A percentile compares a stretch with the other conserved stretches of the same genome.
phyloP scores from a whole-genome alignment of 169 alveolate species.

The Plasmodium gallinaceum region DNA sequence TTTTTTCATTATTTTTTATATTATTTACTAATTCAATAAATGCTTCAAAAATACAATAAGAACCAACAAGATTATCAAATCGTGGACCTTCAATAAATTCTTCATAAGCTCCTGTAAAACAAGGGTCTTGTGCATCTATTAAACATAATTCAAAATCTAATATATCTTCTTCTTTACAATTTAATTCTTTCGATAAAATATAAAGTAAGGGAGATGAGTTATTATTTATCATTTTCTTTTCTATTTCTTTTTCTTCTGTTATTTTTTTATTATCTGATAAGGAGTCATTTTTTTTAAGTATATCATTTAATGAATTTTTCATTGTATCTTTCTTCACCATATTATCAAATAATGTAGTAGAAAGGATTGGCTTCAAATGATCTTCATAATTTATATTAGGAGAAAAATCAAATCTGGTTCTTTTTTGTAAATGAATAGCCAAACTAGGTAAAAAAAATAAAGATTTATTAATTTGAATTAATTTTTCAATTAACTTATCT shows the following conservation, averaged over 20 bases:
- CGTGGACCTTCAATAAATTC: conserved; percentile 96
- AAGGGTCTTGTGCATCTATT: conserved; percentile 92
- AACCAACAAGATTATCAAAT: conserved; percentile 92
- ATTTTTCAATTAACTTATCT: conserved; percentile 85
- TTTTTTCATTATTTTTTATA: conserved; percentile 14
- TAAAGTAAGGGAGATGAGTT: conserved; percentile 55
- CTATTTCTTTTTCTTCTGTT: not conserved
- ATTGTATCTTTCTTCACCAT: not conserved
- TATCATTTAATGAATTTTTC: not conserved
- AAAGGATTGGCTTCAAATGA: conserved; percentile 91
- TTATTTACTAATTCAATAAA: conserved; percentile 77
- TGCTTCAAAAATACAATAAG: conserved; percentile 79
- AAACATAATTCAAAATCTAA: conserved; percentile 92
- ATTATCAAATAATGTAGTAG: conserved; percentile 63
- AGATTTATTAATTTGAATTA: conserved; percentile 92
- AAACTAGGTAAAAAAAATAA: conserved; percentile 94
- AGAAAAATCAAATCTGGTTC: conserved; percentile 88
- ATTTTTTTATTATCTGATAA: not conserved
- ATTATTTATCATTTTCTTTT: not conserved
- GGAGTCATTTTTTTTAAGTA: not conserved
- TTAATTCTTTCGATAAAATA: conserved; percentile 77
- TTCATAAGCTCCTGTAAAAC: conserved; percentile 94
- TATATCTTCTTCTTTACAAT: conserved; percentile 80
- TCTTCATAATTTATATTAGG: conserved; percentile 86
- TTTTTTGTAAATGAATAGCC: conserved; percentile 93